Evolutionary conservation across 1,284 basidiomycete species (phyloP), one percentile per base, ranked within the genome.

Genomic region (Rhodotorula glutinis): DNA sequence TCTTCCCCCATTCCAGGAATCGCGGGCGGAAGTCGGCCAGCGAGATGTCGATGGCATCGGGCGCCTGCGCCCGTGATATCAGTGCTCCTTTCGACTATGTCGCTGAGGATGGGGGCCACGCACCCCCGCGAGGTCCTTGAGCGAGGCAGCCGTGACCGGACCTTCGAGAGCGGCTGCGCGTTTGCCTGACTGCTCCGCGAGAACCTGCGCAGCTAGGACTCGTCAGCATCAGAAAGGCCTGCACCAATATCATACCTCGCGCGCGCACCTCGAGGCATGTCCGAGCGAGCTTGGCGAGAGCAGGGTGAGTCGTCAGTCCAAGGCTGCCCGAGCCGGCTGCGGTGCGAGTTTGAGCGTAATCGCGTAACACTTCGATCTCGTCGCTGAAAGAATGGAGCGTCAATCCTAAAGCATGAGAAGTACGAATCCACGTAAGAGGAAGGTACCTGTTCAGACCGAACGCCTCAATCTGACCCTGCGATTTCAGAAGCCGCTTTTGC

Each of bases 21-120:
- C 27, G 40, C 14, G 65, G 64, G 8, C 68, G 68, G 53, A 70
- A 70, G 16, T 61, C 57, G 40, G 56, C 55, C 56, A 56, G 66
- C 11, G 62, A 33, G 55, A 64, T 38, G 21, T n/a, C 2, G 49
- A 29, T 4, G 3, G 19, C 27, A 7, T 27, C 27, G 27, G 29
- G 40, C 14, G 14, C 25, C 19, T 23, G 33, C 7, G 11, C 11
- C 7, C 17, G 29, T 38, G 33, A 21, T 23, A 46, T 38, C 33
- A 38, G 33, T 38, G 33, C 33, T 38, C 5, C 33, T 38, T 38
- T 5, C 11, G 33, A 38, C 11, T 5, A 11, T 38, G 11, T 11
- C 7, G 11, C 7, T 11, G 11, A 38, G 33, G 33, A 7, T 38
- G 11, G 33, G 11, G 33, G 11, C 11, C 41, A 53, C 53, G 17